Conservation (phyloP, 441 rosid genomes). For the Populus hybrid region DNA sequence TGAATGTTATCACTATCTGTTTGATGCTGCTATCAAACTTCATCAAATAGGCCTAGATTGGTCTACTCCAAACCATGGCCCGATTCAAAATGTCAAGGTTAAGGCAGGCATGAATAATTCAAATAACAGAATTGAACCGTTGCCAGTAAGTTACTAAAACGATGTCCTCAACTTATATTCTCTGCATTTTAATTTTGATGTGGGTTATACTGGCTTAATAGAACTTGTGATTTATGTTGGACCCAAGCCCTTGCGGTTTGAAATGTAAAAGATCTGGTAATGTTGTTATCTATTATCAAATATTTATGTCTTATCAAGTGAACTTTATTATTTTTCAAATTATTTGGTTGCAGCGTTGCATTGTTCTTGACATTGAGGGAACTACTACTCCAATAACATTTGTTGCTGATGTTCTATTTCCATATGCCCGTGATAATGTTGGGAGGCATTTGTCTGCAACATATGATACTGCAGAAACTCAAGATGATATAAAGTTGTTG, state of each 20-base stretch:
- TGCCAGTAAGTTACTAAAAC: constrained; percentile 41
- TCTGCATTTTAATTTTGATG: not conserved
- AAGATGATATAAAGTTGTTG: constrained; percentile 69
- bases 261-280: not conserved
- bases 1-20: constrained; percentile 92
- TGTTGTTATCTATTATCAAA: not conserved
- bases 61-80: constrained; percentile 79
- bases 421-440: constrained; percentile 85
- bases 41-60: constrained; percentile 80
- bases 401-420: constrained; percentile 87
- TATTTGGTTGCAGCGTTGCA: constrained; percentile 58
- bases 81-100: constrained; percentile 36
- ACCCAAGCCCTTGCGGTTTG: not conserved
- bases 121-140: constrained; percentile 31
- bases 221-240: not conserved
- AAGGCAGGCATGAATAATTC: constrained; percentile 46
- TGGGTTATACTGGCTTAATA: not conserved
- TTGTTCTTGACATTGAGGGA: constrained; percentile 97
- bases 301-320: not conserved
- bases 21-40: constrained; percentile 96
- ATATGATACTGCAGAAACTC: constrained; percentile 73
- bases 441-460: constrained; percentile 72
- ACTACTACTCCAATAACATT: constrained; percentile 95
- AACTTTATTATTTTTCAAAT: constrained; percentile 6
- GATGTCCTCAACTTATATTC: not conserved